Conservation (phyloP, 805 yeast genomes). For the Yamadazyma laniorum region DNA sequence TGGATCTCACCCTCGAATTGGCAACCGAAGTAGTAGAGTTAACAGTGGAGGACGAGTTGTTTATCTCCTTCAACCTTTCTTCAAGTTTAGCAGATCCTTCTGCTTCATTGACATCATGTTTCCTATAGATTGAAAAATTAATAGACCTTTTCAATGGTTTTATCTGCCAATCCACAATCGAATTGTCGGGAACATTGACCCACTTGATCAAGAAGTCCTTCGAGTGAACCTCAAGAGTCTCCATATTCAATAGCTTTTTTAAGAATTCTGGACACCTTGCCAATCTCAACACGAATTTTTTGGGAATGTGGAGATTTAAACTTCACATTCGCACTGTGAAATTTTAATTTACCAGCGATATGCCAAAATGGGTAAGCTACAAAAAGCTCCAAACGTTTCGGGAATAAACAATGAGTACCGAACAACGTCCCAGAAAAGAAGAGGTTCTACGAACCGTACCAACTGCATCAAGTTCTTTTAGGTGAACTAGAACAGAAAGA, state of each 20-base stretch:
- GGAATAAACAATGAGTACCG: neutral
- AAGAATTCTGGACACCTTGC: neutral
- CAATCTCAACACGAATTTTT: neutral
- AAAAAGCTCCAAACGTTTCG: neutral
- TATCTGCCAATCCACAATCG: conserved; percentile 72
- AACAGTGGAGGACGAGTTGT: conserved; percentile 11
- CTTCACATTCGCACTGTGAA: neutral
- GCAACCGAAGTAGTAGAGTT: conserved; percentile 13
- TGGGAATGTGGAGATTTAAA: conserved; percentile 4
- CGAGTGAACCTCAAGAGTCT: conserved; percentile 85
- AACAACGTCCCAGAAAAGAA: no score
- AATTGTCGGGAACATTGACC: conserved; percentile 73
- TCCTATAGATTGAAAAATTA: conserved; percentile 39
- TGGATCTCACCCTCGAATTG: conserved; percentile 19
- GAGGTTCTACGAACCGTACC: no score
- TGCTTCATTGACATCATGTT: conserved; percentile 21
- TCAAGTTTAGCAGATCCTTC: neutral
- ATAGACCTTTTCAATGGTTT: conserved; percentile 60
- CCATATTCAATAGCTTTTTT: conserved; percentile 49
- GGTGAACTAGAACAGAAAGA: no score
- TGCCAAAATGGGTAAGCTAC: conserved; percentile 1
- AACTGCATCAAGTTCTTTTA: no score
- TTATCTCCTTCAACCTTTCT: conserved; percentile 8
- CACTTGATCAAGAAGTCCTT: conserved; percentile 88
- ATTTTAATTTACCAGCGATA: neutral